Percentiles rank a stretch among this genome's conserved stretches.
These are phyloP conservation scores for Sideroxylon spinosum DNA, from an alignment of 179 eudicot genomes.

Conservation along the genomic window DNA sequence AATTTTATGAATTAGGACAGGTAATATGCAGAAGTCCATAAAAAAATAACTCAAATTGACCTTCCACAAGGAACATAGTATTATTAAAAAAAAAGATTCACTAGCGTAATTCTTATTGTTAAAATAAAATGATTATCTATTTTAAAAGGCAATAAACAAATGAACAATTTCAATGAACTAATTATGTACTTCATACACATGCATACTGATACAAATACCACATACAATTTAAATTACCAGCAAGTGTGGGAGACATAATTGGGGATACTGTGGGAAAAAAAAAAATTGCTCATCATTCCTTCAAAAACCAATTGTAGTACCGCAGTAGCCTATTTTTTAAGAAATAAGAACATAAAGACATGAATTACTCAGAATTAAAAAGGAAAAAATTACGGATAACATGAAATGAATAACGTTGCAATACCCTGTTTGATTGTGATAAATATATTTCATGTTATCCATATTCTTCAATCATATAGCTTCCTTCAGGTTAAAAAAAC, in stretches of 20 bases:
- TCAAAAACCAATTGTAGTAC: too few relatives aligned
- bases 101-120: neutral
- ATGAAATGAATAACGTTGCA: too few relatives aligned
- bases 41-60: neutral
- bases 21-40: neutral
- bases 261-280: too few relatives aligned
- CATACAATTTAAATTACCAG: too few relatives aligned
- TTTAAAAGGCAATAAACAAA: neutral
- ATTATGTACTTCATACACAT: neutral
- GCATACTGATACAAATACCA: neutral
- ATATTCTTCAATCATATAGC: neutral
- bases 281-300: too few relatives aligned
- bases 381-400: too few relatives aligned
- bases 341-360: too few relatives aligned
- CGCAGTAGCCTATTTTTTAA: too few relatives aligned
- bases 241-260: too few relatives aligned
- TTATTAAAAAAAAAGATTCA: neutral
- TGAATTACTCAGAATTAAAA: too few relatives aligned
- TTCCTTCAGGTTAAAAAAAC: neutral
- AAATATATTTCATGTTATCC: neutral
- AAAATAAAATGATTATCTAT: neutral
- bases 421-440: too few relatives aligned
- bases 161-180: neutral
- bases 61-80: neutral
- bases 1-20: slow-evolving; percentile 18